Conservation (phyloP, 2,329 filamentous ascomycete genomes). For the Eutypella sp. region DNA sequence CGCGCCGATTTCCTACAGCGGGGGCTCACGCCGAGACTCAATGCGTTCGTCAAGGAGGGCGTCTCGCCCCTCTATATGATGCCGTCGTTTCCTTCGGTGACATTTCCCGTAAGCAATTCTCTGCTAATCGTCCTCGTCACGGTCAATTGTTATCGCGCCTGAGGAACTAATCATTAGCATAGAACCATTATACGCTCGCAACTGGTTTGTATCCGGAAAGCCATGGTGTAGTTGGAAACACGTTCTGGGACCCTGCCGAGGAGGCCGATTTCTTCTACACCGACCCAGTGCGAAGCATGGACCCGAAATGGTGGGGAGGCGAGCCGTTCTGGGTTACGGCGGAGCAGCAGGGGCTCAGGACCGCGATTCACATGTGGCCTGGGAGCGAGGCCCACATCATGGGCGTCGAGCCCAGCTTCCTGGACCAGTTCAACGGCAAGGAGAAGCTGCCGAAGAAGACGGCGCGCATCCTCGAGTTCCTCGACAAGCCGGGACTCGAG, state of each 20-base stretch:
- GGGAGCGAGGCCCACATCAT: slow-evolving; percentile 85
- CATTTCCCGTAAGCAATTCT: slow-evolving; percentile 59
- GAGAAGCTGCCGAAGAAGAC: slow-evolving; percentile 74
- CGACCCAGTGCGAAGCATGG: slow-evolving; percentile 67
- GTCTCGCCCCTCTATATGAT: slow-evolving; percentile 90
- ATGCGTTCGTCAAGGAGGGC: slow-evolving; percentile 72
- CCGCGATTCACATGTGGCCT: slow-evolving; percentile 97
- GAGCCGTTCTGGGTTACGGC: slow-evolving; percentile 94
- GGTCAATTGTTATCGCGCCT: too few species aligned
- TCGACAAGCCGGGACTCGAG: slow-evolving; percentile 76
- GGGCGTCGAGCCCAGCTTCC: slow-evolving; percentile 66
- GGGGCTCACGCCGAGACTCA: slow-evolving; percentile 76
- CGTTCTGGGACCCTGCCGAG: slow-evolving; percentile 81
- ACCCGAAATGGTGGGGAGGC: slow-evolving; percentile 90
- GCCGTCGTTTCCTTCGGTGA: slow-evolving; percentile 92
- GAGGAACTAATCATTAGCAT: slow-evolving; percentile 9
- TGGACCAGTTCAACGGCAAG: slow-evolving; percentile 80
- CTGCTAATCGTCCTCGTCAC: slow-evolving; percentile 13
- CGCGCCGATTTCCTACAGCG: slow-evolving; percentile 87
- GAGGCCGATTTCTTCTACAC: slow-evolving; percentile 85
- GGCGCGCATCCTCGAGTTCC: slow-evolving; percentile 69
- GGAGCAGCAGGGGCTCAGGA: slow-evolving; percentile 71
- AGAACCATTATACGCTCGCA: slow-evolving; percentile 86
- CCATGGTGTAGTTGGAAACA: slow-evolving; percentile 90
- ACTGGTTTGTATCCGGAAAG: slow-evolving; percentile 90